These are phyloP conservation scores for Echium plantagineum DNA, from an alignment of 257 asterid species.

Conservation along the genomic window DNA sequence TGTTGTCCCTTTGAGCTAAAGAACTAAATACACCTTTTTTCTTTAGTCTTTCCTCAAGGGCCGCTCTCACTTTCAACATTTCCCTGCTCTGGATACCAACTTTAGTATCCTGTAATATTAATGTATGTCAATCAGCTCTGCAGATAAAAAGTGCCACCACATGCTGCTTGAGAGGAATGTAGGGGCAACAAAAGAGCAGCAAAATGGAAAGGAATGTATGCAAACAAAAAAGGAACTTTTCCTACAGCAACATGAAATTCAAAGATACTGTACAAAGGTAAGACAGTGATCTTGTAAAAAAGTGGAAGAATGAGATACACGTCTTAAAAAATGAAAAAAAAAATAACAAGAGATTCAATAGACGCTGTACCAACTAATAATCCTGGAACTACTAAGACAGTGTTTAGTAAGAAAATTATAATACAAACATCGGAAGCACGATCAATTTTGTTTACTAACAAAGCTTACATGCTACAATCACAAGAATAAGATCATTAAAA, in stretches of 20 bases:
- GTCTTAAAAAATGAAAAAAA: no score
- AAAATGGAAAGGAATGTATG: neutral
- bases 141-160: neutral
- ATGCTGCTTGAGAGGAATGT: neutral
- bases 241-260: neutral
- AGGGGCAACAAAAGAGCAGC: neutral
- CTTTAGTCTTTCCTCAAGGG: constrained; percentile 77
- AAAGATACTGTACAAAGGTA: no score
- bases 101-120: constrained; percentile 42
- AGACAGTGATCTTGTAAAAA: no score
- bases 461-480: no score
- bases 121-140: neutral
- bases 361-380: neutral
- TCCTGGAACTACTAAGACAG: neutral
- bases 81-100: constrained; percentile 64
- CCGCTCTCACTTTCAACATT: constrained; percentile 83
- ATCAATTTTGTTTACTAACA: no score
- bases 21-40: constrained; percentile 62
- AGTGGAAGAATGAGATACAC: neutral
- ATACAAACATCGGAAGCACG: no score
- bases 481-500: neutral
- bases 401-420: no score
- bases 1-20: constrained; percentile 35
- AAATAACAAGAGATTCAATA: no score
- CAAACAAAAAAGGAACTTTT: neutral